A percentile compares a stretch with the other conserved stretches of the same genome.
Evolutionary conservation across 1,284 basidiomycete genomes (phyloP).

Genomic region (Sporisorium sorghi): DNA sequence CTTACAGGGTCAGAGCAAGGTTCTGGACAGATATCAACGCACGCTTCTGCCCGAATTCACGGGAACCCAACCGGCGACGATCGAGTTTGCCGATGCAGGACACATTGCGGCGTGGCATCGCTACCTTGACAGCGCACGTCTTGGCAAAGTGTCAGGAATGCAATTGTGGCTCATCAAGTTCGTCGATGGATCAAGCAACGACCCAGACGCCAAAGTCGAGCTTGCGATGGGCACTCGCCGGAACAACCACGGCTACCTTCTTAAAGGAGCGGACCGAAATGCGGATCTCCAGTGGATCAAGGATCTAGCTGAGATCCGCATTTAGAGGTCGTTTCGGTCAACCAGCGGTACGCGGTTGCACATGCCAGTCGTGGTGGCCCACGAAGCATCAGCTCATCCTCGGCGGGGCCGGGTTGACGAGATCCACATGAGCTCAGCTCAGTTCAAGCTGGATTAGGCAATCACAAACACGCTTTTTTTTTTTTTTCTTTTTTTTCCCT

Average conservation of each 20-base stretch:
- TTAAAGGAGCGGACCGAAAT: slow-evolving; percentile 11
- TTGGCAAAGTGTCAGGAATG: neutral
- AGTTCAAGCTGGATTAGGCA: too few species aligned
- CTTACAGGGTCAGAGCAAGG: neutral
- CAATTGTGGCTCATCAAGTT: neutral
- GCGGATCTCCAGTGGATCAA: slow-evolving; percentile 21
- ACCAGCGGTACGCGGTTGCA: too few species aligned
- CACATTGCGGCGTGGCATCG: slow-evolving; percentile 42
- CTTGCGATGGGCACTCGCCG: neutral
- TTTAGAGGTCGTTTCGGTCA: too few species aligned
- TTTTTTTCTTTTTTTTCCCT: too few species aligned
- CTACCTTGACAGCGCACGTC: neutral
- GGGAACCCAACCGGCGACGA: slow-evolving; percentile 2
- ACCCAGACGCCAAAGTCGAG: neutral
- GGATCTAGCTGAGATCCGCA: slow-evolving; percentile 6
- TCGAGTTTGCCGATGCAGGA: slow-evolving; percentile 40
- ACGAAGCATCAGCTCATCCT: too few species aligned
- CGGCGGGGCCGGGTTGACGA: too few species aligned
- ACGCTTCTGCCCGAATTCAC: slow-evolving; percentile 35
- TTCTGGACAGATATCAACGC: slow-evolving; percentile 3
- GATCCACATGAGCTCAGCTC: too few species aligned
- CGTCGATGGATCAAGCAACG: neutral
- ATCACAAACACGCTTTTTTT: too few species aligned
- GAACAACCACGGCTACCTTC: slow-evolving; percentile 15
- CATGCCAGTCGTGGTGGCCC: too few species aligned